Conservation (phyloP, 331 rosid genomes). For the Quercus phellos region DNA sequence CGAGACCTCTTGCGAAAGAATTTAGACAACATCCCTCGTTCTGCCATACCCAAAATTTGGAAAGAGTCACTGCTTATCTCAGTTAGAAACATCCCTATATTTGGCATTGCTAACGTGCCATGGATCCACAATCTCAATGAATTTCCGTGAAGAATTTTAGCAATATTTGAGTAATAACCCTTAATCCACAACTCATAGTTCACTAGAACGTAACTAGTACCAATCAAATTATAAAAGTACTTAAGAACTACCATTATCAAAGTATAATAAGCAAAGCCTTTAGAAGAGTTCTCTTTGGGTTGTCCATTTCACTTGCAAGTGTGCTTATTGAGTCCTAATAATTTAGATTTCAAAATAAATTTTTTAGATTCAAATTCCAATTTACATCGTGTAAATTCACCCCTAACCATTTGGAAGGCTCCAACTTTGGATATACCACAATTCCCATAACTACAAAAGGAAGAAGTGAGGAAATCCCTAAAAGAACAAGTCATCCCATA, state of each 20-base stretch:
- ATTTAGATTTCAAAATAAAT: constrained; percentile 27
- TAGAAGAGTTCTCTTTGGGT: constrained; percentile 40
- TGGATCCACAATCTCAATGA: constrained; percentile 49
- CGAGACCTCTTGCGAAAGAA: constrained; percentile 58
- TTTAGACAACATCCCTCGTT: constrained; percentile 38
- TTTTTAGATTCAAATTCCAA: constrained; percentile 78
- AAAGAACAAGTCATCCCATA: constrained; percentile 48
- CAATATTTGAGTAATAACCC: constrained; percentile 72
- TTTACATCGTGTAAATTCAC: constrained; percentile 42
- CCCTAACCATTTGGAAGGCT: constrained; percentile 68
- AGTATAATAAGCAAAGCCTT: constrained; percentile 60
- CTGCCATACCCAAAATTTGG: constrained; percentile 95
- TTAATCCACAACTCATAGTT: constrained; percentile 60
- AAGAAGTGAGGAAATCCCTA: constrained; percentile 59
- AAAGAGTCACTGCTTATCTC: constrained; percentile 89
- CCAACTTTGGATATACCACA: constrained; percentile 46
- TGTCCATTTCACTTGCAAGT: no score
- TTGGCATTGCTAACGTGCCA: constrained; percentile 60
- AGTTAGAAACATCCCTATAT: constrained; percentile 94
- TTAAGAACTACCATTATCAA: constrained; percentile 67
- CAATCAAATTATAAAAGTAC: constrained; percentile 69
- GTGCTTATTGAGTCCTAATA: no score
- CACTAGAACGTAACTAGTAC: constrained; percentile 61
- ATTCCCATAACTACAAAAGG: constrained; percentile 81
- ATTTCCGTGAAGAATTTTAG: constrained; percentile 71